Conservation (phyloP, 2,329 filamentous ascomycete species). For the Neoscytalidium dimidiatum region DNA sequence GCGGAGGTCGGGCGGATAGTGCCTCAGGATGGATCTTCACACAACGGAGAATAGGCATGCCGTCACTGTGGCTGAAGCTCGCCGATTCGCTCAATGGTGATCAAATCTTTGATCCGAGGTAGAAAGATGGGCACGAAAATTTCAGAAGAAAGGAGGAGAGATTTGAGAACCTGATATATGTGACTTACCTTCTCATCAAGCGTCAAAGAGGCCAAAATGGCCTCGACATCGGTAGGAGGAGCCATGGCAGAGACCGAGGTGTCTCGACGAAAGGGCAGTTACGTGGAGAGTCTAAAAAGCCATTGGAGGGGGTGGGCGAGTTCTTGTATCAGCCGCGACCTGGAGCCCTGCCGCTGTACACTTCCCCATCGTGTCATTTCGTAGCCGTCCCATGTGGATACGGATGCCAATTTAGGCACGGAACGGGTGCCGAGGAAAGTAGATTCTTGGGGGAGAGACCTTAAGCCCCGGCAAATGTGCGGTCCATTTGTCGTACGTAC, state of each 20-base stretch:
- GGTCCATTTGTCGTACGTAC: not conserved
- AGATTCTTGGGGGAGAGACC: not conserved
- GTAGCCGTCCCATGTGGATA: not conserved
- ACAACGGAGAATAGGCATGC: too few relatives aligned
- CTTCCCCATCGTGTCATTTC: not conserved
- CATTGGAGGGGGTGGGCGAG: not conserved
- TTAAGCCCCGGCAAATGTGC: not conserved
- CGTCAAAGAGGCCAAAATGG: constrained; percentile 33
- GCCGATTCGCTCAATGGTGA: not conserved
- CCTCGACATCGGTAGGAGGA: constrained; percentile 31
- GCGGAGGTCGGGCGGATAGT: too few relatives aligned
- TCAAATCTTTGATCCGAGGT: not conserved
- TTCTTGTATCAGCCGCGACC: constrained; percentile 8
- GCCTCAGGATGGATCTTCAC: too few relatives aligned
- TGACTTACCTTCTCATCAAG: constrained; percentile 36
- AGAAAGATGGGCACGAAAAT: too few relatives aligned
- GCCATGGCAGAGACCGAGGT: constrained; percentile 7
- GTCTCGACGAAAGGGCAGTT: not conserved
- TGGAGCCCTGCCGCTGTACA: not conserved
- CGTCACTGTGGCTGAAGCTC: not conserved
- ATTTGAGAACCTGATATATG: not conserved
- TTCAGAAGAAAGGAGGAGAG: not conserved
- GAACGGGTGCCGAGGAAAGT: not conserved
- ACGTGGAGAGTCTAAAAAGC: not conserved
- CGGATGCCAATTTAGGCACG: constrained; percentile 5